phyloP scores from a whole-genome alignment of 2,329 filamentous ascomycete genomes.

The Colletotrichum sp. region DNA sequence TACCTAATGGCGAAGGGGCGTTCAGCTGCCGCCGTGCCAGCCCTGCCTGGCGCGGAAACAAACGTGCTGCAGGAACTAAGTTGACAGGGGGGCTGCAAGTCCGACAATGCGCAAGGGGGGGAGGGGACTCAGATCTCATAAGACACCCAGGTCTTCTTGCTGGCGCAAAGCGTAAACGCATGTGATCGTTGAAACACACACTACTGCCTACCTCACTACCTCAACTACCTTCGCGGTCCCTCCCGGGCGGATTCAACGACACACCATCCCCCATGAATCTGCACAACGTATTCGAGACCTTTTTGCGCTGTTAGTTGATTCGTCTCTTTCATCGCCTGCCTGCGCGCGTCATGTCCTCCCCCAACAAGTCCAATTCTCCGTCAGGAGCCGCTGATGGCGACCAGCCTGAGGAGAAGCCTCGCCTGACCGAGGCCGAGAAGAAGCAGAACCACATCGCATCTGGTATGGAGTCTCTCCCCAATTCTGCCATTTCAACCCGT shows the following conservation, averaged over 20 bases:
- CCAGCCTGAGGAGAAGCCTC: constrained; percentile 50
- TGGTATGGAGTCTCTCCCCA: constrained; percentile 36
- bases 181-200: constrained; percentile 17
- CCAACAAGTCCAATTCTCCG: constrained; percentile 21
- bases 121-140: constrained; percentile 1
- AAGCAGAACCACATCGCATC: constrained; percentile 62
- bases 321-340: background rate
- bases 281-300: background rate
- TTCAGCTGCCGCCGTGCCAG: background rate
- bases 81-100: constrained; percentile 10
- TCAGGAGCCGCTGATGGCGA: constrained; percentile 8
- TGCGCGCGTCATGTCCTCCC: constrained; percentile 16
- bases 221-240: background rate
- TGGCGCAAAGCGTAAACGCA: background rate
- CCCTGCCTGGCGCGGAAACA: constrained; percentile 11
- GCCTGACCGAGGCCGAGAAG: constrained; percentile 59
- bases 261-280: background rate
- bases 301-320: background rate
- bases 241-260: background rate
- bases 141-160: background rate
- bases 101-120: background rate
- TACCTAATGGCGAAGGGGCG: background rate
- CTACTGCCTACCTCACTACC: background rate
- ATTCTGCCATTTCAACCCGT: background rate
- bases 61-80: constrained; percentile 19